Base-by-base conservation (phyloP, 257 asterid species). In the Solanum paucissectum region DNA sequence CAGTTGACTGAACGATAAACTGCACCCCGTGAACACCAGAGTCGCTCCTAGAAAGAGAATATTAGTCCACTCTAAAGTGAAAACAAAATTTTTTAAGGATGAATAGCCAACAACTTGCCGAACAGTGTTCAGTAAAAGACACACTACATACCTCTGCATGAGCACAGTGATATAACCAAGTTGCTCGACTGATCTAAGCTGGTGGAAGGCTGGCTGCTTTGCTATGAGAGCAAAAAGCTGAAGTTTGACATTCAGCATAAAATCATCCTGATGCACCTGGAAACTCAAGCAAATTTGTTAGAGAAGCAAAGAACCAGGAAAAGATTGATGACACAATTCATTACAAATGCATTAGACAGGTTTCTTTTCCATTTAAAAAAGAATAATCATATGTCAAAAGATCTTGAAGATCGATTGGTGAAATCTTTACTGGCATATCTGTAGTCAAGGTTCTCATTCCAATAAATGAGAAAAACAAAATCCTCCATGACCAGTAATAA, bases 101-200 rank as follows among this genome's bases (percentile, higher is more conserved):
- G 84, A 20, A 85, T 23, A 73, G 76, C 82, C 75, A 44, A 46
- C 74, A 1, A 58, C 38, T 84, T 69, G 66, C 40, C 44, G 27
- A 69, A 66, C 68, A 87, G 87, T 66, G 87, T 42, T 58, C 36
- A 38, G 55, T 66, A 82, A 62, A 66, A 62, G 9, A 74, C 86
- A 87, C 85, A 89, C 16, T 87, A 27, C 90, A 75, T 87, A 97
- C 99, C 99, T 93, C 92, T 93, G 96, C 98, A 92, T 91, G 75
- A 97, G 99, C 42, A 93, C 96, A 74, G 99, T 94, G 73, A 97
- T 92, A 91, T 97, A 97, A 87, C 99, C 99, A 89, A 97, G 99
- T 92, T 97, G 99, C 91, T 97, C 99, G 68, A 97, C 97, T 87
- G 99, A 95, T 96, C 99, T 94, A 89, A 97, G 99, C 94, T 97